Base-by-base conservation (phyloP, 2,329 filamentous ascomycete genomes). In the Massarina eburnea region DNA sequence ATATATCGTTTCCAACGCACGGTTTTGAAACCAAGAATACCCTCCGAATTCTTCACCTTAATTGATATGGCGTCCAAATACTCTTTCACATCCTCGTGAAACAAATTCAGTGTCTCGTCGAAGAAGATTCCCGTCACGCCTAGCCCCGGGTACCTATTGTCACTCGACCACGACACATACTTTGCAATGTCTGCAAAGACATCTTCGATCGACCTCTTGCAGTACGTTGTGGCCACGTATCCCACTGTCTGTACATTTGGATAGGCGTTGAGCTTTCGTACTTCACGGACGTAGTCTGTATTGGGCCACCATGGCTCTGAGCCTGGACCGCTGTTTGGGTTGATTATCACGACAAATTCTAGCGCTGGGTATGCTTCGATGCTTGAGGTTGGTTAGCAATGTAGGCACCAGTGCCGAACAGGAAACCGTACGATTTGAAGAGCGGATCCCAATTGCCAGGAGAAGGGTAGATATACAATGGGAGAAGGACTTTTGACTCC, bases 281-380 rank as follows among this genome's bases (percentile, higher is more conserved):
- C 68, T 43, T 76, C 74, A 4, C 67, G 67, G 3, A 71, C 66
- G 52, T 77, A 78, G 54, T 76, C 76, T 24, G 57, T 64, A 58
- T 77, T 76, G 1, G 75, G 75, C 56, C 75, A 59, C 55, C 76
- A 59, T 5, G 71, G 57, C 15, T 63, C 48, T 19, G 54, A 67
- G 54, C 77, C 79, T 55, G 73, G 80, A 49, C 66, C 80, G 33
- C 45, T 66, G 46, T 68, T 71, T 54, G 73, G 75, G 42, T 80
- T 81, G 41, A 80, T 71, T 39, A 76, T 71, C 3, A 79, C 66
- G n/a, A 78, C 74, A 54, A 80, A 80, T 39, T 76, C 60, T 46
- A 73, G 62, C 29, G 67, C 49, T 3, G 71, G 71, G 45, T 75
- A 24, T 7, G 41, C 22, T n/a, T 34, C 37, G 15, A 62, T 41